These are phyloP conservation scores for Ophiostoma sp. DNA, from an alignment of 2,329 filamentous ascomycete genomes.

Conservation along the genomic window DNA sequence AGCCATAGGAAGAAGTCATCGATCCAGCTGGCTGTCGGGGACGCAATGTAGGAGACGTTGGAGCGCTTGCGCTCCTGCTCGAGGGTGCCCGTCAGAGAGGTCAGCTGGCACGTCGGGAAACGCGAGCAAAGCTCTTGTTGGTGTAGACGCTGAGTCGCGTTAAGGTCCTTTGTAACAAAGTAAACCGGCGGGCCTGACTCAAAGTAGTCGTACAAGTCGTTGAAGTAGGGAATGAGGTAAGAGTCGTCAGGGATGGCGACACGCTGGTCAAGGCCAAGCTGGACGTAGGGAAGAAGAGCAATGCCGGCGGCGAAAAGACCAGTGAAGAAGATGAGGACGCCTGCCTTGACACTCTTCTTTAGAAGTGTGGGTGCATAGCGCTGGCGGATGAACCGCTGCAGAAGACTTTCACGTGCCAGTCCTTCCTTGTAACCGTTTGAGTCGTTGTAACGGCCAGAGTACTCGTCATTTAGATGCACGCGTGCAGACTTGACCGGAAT, in stretches of 20 bases:
- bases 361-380: constrained; percentile 81
- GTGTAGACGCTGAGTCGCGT: constrained; percentile 70
- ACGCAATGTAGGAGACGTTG: constrained; percentile 82
- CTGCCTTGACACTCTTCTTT: constrained; percentile 74
- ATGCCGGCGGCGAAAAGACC: constrained; percentile 83
- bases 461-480: constrained; percentile 61
- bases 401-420: constrained; percentile 75
- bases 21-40: constrained; percentile 90
- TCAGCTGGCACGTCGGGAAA: constrained; percentile 82
- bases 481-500: constrained; percentile 75
- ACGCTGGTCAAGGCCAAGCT: constrained; percentile 89
- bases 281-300: constrained; percentile 78
- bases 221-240: constrained; percentile 94
- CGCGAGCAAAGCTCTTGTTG: constrained; percentile 88
- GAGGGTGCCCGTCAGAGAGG: constrained; percentile 83
- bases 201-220: constrained; percentile 91
- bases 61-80: constrained; percentile 93
- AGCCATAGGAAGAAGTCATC: constrained; percentile 97
- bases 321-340: constrained; percentile 77
- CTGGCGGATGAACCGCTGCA: constrained; percentile 89
- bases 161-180: constrained; percentile 83
- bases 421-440: constrained; percentile 64
- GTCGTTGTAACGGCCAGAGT: constrained; percentile 33
- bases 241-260: constrained; percentile 92
- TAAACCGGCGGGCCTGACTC: constrained; percentile 92